A percentile compares a stretch with the other conserved stretches of the same genome.
phyloP scores from a whole-genome alignment of 306 rosid genomes.

The Macrotyloma uniflorum region DNA sequence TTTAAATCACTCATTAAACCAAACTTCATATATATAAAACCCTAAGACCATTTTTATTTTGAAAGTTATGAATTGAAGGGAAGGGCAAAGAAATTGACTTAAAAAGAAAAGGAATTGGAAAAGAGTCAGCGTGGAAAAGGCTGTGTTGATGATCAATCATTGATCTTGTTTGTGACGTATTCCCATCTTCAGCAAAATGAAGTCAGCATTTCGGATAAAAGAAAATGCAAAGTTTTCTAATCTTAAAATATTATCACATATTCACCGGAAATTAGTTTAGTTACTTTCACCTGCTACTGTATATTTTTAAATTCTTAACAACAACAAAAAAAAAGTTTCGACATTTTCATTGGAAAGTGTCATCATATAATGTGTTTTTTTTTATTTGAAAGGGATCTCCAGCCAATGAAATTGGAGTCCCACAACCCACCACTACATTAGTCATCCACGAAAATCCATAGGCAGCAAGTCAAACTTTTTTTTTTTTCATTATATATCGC shows the following conservation, averaged over 20 bases:
- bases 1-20: neutral
- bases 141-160: neutral
- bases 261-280: neutral
- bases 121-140: neutral
- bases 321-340: neutral
- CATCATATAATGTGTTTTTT: neutral
- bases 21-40: neutral
- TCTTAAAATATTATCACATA: neutral
- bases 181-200: neutral
- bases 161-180: conserved; percentile 17
- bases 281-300: neutral
- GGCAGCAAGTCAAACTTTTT: neutral
- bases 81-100: neutral
- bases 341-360: neutral
- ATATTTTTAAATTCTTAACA: neutral
- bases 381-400: conserved; percentile 9
- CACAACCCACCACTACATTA: neutral
- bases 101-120: neutral
- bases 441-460: neutral
- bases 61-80: neutral
- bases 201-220: conserved; percentile 8
- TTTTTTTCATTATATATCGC: neutral
- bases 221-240: neutral
- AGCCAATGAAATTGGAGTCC: neutral
- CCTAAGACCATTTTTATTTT: neutral